phyloP scores from a whole-genome alignment of 2,329 filamentous ascomycete species.

The Pseudogymnoascus pannorum region DNA sequence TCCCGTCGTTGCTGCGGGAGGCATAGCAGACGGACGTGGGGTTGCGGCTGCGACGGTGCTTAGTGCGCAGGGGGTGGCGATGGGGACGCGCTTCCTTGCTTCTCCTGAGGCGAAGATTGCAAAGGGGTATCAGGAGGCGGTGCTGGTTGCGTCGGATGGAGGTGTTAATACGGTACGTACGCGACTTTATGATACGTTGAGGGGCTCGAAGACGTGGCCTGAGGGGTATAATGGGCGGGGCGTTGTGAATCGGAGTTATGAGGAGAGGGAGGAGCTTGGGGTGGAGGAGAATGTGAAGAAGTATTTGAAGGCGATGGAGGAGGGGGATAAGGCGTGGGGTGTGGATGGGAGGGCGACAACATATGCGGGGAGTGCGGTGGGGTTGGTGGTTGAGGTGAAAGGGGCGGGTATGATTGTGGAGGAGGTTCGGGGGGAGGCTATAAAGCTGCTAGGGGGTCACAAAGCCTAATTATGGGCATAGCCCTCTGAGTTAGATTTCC shows the following conservation, averaged over 20 bases:
- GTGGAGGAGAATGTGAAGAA: conserved; percentile 34
- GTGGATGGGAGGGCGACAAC: conserved; percentile 47
- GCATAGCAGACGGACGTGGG: conserved; percentile 31
- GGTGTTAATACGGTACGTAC: conserved; percentile 43
- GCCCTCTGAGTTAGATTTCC: neutral
- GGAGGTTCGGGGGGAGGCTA: conserved; percentile 26
- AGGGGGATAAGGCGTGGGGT: conserved; percentile 46
- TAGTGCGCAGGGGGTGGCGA: conserved; percentile 35
- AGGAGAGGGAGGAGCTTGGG: conserved; percentile 33
- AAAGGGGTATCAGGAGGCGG: conserved; percentile 39
- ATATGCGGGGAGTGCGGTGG: conserved; percentile 56
- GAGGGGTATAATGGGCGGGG: conserved; percentile 49
- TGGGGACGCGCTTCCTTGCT: conserved; percentile 46
- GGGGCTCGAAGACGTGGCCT: conserved; percentile 53
- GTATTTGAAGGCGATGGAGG: conserved; percentile 38
- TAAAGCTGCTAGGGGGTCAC: neutral
- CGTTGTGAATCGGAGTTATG: conserved; percentile 46
- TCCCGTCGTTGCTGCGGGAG: conserved; percentile 28
- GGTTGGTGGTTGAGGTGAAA: conserved; percentile 45
- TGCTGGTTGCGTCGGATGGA: conserved; percentile 41
- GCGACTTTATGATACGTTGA: conserved; percentile 42
- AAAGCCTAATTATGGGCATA: neutral
- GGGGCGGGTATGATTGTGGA: conserved; percentile 45
- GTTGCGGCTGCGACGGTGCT: conserved; percentile 30
- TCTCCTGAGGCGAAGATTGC: conserved; percentile 38